Evolutionary conservation across 139 green algal species (phyloP), one percentile per base, ranked within the genome.

Genomic region (Tetratostichococcus sp.): DNA sequence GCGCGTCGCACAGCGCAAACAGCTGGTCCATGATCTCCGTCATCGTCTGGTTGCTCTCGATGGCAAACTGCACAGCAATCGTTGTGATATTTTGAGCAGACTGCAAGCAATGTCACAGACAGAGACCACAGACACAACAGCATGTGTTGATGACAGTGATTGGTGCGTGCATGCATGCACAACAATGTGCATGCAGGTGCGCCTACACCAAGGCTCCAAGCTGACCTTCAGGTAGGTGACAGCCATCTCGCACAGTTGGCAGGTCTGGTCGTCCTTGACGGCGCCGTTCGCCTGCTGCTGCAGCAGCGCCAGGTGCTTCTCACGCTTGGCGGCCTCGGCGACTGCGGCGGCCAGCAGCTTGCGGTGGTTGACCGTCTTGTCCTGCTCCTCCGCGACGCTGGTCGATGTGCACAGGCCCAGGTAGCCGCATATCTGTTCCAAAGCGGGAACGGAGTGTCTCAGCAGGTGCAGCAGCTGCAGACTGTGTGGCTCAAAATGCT

Each of bases 191-290:
- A n/a, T n/a, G n/a, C n/a, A 50, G 39, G 39, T 50, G 39, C 39
- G 14, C 39, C 39, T 22, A 50, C 8, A 14, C 39, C 39, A 50
- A 8, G 39, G 8, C 39, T 8, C 39, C 14, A 22, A 8, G 62
- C 58, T 34, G 25, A 80, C 74, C 76, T 92, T 89, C 62, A 92
- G 70, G 74, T 95, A 97, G 67, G 86, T 83, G 68, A 95, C 89
- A 23, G 89, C 91, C 57, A 90, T 86, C 78, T 90, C 59, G 84
- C 92, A 97, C 79, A 97, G 91, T 43, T 93, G 82, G 80, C 92
- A 97, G 21, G 30, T 67, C 43, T 67, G 35, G 58, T 19, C 42
- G 50, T 69, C 68, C 66, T 70, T 68, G 35, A 75, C n/a, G 26
- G 65, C 62, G n/a, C n/a, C n/a, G 14, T n/a, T 23, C 33, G 69